A percentile compares a stretch with the other conserved stretches of the same genome.
Evolutionary conservation across 1,284 basidiomycete species (phyloP).

Genomic region (Pyrrhoderma lamaoense): DNA sequence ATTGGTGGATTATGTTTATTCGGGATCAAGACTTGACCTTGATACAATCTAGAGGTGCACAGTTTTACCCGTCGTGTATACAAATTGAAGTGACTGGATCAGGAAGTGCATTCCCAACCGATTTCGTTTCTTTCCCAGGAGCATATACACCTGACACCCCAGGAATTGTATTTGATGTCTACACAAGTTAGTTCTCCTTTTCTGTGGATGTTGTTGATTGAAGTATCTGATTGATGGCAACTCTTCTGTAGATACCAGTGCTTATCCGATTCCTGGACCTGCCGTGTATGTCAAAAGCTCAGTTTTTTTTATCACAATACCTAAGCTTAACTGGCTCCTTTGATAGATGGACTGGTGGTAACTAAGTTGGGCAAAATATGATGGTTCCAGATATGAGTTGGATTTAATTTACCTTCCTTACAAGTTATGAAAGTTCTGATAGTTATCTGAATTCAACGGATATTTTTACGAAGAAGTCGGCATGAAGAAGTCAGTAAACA

Average conservation of each 20-base stretch:
- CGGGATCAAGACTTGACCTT: background rate
- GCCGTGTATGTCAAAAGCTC: conserved; percentile 16
- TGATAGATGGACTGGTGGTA: conserved; percentile 5
- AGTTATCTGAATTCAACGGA: too few relatives aligned
- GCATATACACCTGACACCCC: conserved; percentile 42
- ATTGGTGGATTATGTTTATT: background rate
- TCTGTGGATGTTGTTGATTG: background rate
- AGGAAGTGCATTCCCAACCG: conserved; percentile 36
- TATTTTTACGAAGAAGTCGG: too few relatives aligned
- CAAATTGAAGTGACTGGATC: conserved; percentile 45
- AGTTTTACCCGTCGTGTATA: conserved; percentile 43
- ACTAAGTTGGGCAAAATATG: background rate
- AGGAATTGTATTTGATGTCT: conserved; percentile 36
- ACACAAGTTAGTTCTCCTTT: conserved; percentile 23
- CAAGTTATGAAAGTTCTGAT: background rate
- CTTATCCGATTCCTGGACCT: conserved; percentile 23
- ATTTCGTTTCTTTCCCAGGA: conserved; percentile 45
- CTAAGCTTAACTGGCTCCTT: background rate
- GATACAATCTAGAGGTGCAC: conserved; percentile 30
- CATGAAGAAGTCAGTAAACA: too few relatives aligned
- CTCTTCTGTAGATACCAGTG: conserved; percentile 7
- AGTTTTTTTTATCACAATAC: background rate
- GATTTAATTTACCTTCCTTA: background rate
- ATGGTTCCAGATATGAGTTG: background rate
- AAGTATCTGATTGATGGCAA: background rate